Conservation (phyloP, 2,329 filamentous ascomycete genomes). For the Cordyceps pruinosa region DNA sequence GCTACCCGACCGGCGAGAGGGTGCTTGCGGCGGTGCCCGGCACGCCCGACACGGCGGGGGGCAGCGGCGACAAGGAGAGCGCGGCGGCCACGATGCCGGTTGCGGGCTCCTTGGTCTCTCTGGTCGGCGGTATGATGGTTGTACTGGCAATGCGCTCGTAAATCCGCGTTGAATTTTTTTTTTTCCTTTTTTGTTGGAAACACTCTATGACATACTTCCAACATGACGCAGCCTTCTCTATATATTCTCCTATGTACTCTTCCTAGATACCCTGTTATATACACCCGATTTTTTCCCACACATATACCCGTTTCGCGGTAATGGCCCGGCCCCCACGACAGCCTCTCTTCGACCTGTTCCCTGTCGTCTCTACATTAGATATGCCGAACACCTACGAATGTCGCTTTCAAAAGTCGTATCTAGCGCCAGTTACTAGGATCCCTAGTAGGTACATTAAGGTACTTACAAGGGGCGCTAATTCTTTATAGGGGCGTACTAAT, state of each 20-base stretch:
- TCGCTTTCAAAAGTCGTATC: too few species aligned
- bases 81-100: neutral
- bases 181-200: neutral
- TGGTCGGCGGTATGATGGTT: neutral
- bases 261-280: constrained; percentile 9
- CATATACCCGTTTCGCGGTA: neutral
- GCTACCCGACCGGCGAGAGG: constrained; percentile 37
- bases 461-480: too few species aligned
- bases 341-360: neutral
- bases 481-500: too few species aligned
- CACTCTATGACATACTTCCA: neutral
- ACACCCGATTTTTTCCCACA: neutral
- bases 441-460: too few species aligned
- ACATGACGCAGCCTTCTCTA: neutral
- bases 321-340: neutral
- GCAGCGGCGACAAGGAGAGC: neutral
- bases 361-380: neutral
- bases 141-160: neutral
- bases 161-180: neutral
- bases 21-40: constrained; percentile 25
- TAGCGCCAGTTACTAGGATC: too few species aligned
- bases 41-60: neutral
- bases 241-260: neutral
- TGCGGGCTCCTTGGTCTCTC: neutral
- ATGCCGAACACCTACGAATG: too few species aligned